Base-by-base conservation (phyloP, 1,139 yeast species). In the Candida freyschussii region DNA sequence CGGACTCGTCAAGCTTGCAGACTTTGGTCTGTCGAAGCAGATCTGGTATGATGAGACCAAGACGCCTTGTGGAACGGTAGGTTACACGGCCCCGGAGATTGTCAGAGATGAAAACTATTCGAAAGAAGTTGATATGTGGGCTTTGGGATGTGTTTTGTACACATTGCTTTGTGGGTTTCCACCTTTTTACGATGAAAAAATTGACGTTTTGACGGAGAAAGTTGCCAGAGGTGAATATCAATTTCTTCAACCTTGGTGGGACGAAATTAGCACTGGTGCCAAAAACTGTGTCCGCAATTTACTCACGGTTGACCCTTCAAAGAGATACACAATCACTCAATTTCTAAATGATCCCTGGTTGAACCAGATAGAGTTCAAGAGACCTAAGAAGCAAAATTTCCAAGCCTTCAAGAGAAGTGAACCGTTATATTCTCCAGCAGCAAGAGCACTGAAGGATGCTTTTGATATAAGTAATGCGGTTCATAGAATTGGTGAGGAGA, bases 221-320 rank as follows among this genome's bases (percentile, higher is more conserved):
- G 94, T 89, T 26, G 77, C 93, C 10, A 68, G 68, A 34, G 96
- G 96, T 17, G 83, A 85, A 48, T 89, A 71, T 55, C 79, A 83
- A 12, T 89, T 87, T 56, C 63, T 89, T 38, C 66, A 76, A 37
- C 97, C 97, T 0, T 89, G 97, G 97, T 89, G 97, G 97, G 96
- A 89, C 57, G 96, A 89, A 49, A 82, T 89, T 26, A 73, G 85
- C 39, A 56, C 51, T 24, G 85, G 81, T 14, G 97, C 95, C 7
- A 86, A 86, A 56, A 65, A 72, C 47, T 78, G 94, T 59, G 95
- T 89, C 8, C 59, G 75, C 5, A 77, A 71, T 49, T 65, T 89
- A 37, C 63, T 89, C 34, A 86, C 94, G 3, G 95, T 87, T 17
- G 86, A 87, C 54, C 96, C 96, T 2, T 60, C 64, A 12, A 66